These are phyloP conservation scores for Cyclanthera cordifolia DNA, from an alignment of 306 rosid genomes.

Conservation along the genomic window DNA sequence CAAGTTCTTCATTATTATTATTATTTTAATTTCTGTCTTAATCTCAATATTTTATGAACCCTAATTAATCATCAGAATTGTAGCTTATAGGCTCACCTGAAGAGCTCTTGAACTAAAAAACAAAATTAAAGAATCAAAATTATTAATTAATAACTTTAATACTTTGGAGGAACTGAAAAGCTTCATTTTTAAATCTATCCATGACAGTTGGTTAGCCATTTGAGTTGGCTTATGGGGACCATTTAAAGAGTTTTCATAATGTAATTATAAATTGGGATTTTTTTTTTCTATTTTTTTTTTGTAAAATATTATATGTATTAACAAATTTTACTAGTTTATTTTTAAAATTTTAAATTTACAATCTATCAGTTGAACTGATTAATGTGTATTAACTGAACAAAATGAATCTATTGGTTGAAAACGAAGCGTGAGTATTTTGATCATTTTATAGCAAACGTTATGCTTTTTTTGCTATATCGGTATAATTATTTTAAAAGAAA, in stretches of 20 bases:
- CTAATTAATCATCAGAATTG: not conserved
- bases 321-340: no score
- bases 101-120: not conserved
- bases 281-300: no score
- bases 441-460: no score
- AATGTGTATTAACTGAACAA: no score
- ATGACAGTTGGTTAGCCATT: not conserved
- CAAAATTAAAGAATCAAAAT: not conserved
- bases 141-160: no score
- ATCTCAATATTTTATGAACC: not conserved
- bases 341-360: no score
- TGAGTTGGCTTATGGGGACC: conserved; percentile 13
- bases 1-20: not conserved
- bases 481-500: no score
- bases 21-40: not conserved
- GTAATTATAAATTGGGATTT: not conserved
- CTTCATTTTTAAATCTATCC: conserved; percentile 5
- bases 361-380: no score
- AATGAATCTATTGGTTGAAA: no score
- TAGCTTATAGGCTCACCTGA: not conserved
- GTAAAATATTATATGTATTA: no score
- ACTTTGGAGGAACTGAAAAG: not conserved
- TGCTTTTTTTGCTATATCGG: no score
- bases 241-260: not conserved
- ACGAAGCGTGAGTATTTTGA: no score